Base-by-base conservation (phyloP, 768 basidiomycete species). In the Kwoniella mangroviensis region DNA sequence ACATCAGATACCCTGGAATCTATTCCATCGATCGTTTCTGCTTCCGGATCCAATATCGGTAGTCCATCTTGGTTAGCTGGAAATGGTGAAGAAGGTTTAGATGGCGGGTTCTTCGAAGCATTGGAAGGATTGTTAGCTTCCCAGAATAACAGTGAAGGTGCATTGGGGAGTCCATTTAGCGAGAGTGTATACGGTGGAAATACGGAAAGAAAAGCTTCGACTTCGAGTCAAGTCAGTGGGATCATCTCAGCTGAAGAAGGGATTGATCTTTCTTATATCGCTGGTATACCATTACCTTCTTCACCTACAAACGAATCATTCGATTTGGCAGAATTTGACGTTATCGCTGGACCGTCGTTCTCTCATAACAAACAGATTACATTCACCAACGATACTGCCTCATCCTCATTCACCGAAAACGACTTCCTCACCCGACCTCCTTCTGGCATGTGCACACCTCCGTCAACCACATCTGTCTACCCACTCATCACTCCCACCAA, bases 81-180 rank as follows among this genome's bases (percentile, higher is more conserved):
- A n/a, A n/a, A 28, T 41, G 55, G 41, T 1, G 49, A 19, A 26
- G 49, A 57, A 28, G 57, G 40, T 5, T 11, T 60, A 21, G 52
- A 68, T 43, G 58, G 52, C 3, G 55, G 51, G 26, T 62, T 68
- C 34, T 68, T 68, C 59, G 34, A 60, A 55, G 67, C 67, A 1
- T 24, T 68, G 3, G 59, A 68, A 21, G 57, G 58, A 19, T 24
- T 68, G 12, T 59, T 68, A 19, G 67, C 67, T 52, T 28, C 41
- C 13, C 11, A 49, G 41, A 19, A 49, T 13, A 66, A 11, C 40
- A 15, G n/a, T 28, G 21, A 45, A 26, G 56, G 34, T 0, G 34
- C 11, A 26, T 4, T 66, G 43, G 65, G 22, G 2, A 60, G 58
- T 60, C 22, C 58, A 60, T 22, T 54, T 2, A 0, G 0, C 21